Base-by-base conservation (phyloP, 768 basidiomycete species). In the Suillus plorans region DNA sequence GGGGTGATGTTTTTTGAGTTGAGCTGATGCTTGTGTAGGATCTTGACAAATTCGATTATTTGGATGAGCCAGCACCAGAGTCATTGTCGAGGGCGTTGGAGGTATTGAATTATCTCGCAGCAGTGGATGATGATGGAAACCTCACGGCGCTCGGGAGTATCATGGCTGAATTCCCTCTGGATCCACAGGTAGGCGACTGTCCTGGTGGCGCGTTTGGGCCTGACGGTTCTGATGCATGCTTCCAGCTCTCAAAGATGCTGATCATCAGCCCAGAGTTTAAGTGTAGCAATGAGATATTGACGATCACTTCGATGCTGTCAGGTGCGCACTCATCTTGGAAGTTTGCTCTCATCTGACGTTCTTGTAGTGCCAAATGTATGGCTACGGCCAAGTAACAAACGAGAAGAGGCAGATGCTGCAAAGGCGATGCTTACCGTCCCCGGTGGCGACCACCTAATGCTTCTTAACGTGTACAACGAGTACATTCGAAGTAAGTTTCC, bases 91-190 rank as follows among this genome's bases (percentile, higher is more conserved):
- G 96, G 63, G 97, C 97, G 12, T 80, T 99, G 61, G 97, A 99
- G 75, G 78, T 98, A 42, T 83, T 99, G 56, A 97, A 99, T 73
- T 97, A 89, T 76, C 84, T 99, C 52, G 87, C 90, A 7, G 97
- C 96, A 1, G 80, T 99, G 66, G 95, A 99, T 72, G 95, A 98
- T 69, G 95, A 97, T 4, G 96, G 97, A 13, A 88, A 94, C 60
- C 76, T 99, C 64, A 99, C 97, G 1, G 77, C 88, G 0, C 80
- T 99, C 9, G 97, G 97, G 5, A 81, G 79, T 44, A 90, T 94
- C 66, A 98, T 99, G 97, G 97, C 97, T 0, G 95, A 98, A 70
- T 99, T 99, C 82, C 97, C 97, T 14, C 84, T 99, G n/a, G 97
- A 99, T 76, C 97, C 97, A 47, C 96, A 96, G 82, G 92, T 91